Conservation (phyloP, 148 eudicot genomes). For the Nepenthes gracilis region DNA sequence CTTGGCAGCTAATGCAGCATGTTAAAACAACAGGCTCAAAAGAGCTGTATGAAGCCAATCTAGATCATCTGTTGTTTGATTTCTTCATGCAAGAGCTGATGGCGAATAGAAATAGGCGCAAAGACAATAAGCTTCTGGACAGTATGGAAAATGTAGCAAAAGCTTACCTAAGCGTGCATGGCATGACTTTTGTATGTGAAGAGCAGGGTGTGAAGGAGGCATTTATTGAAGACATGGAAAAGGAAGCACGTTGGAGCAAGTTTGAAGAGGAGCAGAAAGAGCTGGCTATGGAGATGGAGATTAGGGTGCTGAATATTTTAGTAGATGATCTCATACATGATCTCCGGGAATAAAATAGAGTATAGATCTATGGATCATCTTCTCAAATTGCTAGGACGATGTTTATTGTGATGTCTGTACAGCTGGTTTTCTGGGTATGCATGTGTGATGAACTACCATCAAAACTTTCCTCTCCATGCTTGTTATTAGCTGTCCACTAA, state of each 20-base stretch:
- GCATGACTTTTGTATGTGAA: too few species aligned
- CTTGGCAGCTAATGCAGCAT: slow-evolving; percentile 9
- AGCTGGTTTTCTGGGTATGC: too few species aligned
- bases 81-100: slow-evolving; percentile 19
- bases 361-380: too few species aligned
- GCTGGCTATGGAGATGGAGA: slow-evolving; percentile 22
- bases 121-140: neutral
- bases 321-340: slow-evolving; percentile 36
- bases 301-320: slow-evolving; percentile 18
- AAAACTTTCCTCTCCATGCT: too few species aligned
- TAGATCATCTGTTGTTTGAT: slow-evolving; percentile 11
- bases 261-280: slow-evolving; percentile 28
- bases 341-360: slow-evolving; percentile 1
- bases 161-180: slow-evolving; percentile 11
- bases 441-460: too few species aligned
- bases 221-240: slow-evolving; percentile 34
- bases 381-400: too few species aligned
- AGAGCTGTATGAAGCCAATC: neutral
- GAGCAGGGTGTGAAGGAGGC: slow-evolving; percentile 3
- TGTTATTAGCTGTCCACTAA: too few species aligned
- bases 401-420: too few species aligned
- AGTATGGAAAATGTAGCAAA: slow-evolving; percentile 10
- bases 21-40: slow-evolving; percentile 4
- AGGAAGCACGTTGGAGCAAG: slow-evolving; percentile 25
- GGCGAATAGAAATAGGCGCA: neutral